These are phyloP conservation scores for Fagopyrum tataricum DNA, from an alignment of 148 eudicot species.

Conservation along the genomic window DNA sequence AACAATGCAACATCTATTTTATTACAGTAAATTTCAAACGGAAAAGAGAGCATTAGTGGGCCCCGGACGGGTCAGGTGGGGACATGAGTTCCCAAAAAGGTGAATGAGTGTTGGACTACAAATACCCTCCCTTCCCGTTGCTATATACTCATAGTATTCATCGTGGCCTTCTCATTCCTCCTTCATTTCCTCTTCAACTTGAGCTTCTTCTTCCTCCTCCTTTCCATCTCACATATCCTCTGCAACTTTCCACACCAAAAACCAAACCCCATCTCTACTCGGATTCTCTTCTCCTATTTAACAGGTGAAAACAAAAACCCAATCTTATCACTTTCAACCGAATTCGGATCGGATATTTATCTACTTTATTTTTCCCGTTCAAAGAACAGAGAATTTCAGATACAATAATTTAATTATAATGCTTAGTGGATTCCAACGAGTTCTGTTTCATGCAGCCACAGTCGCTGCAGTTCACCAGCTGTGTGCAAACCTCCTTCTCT, in stretches of 20 bases:
- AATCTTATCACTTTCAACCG: background rate
- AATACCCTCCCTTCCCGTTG: background rate
- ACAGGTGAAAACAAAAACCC: background rate
- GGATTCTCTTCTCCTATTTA: background rate
- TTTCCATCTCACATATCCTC: background rate
- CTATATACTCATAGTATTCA: background rate
- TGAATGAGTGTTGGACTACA: background rate
- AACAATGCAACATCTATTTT: too few species aligned
- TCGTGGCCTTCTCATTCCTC: background rate
- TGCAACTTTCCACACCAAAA: background rate
- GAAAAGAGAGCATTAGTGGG: too few species aligned
- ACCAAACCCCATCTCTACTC: background rate
- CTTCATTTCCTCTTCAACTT: background rate
- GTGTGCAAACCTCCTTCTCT: background rate
- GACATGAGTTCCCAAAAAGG: background rate
- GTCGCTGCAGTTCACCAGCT: constrained; percentile 10
- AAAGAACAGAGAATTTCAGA: background rate
- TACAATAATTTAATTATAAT: background rate
- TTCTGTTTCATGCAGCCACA: background rate
- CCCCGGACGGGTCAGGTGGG: too few species aligned
- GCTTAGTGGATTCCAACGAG: background rate
- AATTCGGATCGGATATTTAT: background rate
- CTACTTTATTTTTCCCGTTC: background rate
- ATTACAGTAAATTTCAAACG: too few species aligned
- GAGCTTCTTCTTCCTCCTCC: background rate